Percentiles rank a stretch among this genome's conserved stretches.
These are phyloP conservation scores for Chaetomium cochliodes DNA, from an alignment of 495 filamentous ascomycete species.

Conservation along the genomic window DNA sequence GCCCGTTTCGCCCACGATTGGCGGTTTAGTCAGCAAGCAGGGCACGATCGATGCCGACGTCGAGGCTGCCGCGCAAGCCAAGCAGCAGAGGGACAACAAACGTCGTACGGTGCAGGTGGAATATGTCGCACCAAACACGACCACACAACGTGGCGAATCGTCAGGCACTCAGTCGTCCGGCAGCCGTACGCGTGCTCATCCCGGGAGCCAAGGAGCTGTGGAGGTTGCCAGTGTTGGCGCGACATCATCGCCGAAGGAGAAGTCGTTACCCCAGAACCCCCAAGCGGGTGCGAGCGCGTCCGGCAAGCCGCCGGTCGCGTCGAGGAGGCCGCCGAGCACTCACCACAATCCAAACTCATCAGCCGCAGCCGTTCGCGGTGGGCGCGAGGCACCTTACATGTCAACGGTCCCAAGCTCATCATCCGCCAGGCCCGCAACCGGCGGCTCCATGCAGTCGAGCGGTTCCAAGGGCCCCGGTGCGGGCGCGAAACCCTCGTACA, in stretches of 20 bases:
- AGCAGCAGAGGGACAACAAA: constrained; percentile 79
- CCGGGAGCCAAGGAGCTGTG: constrained; percentile 49
- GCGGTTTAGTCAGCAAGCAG: constrained; percentile 70
- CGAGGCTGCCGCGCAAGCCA: constrained; percentile 44
- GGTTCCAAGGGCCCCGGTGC: constrained; percentile 54
- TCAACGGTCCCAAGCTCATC: constrained; percentile 43
- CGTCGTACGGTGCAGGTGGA: constrained; percentile 95
- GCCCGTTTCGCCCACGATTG: constrained; percentile 55
- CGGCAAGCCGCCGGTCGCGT: constrained; percentile 41
- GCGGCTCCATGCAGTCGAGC: constrained; percentile 74
- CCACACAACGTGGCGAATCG: constrained; percentile 61
- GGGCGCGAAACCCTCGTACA: constrained; percentile 78
- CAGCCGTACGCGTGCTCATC: constrained; percentile 53
- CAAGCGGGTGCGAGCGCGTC: constrained; percentile 45
- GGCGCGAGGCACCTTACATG: constrained; percentile 50
- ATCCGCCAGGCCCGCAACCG: constrained; percentile 69
- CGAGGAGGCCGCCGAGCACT: constrained; percentile 48
- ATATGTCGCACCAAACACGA: constrained; percentile 88
- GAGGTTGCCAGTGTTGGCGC: constrained; percentile 36
- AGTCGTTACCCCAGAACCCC: constrained; percentile 54
- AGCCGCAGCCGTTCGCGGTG: constrained; percentile 52
- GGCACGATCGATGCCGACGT: constrained; percentile 72
- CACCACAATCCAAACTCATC: constrained; percentile 46
- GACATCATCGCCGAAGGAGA: constrained; percentile 46
- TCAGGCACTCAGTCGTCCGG: constrained; percentile 30